Base-by-base conservation (phyloP, 2,329 filamentous ascomycete species). In the Ophiocordyceps camponoti-leonardi region DNA sequence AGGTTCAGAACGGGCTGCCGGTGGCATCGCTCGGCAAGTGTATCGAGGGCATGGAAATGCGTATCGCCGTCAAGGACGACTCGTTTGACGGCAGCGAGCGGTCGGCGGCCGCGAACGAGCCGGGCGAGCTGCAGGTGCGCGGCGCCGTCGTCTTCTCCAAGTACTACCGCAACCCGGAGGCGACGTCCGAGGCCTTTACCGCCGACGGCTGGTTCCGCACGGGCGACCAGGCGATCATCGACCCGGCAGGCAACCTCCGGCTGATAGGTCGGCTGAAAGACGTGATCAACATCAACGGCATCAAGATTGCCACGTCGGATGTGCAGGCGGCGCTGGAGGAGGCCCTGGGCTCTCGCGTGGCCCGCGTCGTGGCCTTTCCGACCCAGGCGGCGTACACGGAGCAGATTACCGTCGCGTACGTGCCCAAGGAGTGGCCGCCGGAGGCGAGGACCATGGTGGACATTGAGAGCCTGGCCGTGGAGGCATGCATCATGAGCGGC, bases 141-240 rank as follows among this genome's bases (percentile, higher is more conserved):
- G 76, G 69, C 2, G 68, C 69, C 0, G 75, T 78, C 41, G 64
- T 84, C 10, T 82, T 82, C 65, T 69, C 73, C 46, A 70, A 72
- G 2, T 83, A 84, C 54, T 81, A 75, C 69, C 65, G 66, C 43
- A 77, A 79, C 44, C 63, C 67, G 0, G 61, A 68, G 42, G 77
- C 74, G 1, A 83, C 79, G 0, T 55, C 51, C 14, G 69, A 76
- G 28, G 72, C 73, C 0, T 66, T 80, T 45, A 77, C 72, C 1
- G 60, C 68, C 0, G 62, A 67, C 49, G 61, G 61, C 2, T 69
- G 66, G 64, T 68, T 68, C 47, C 49, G 49, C 6, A 69, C 66
- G 0, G 66, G 65, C 1, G 66, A 69, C 46, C 48, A 50, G 12
- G 64, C 53, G 1, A 46, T 48, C 7, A 51, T 67, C 14, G 65